Conservation (phyloP, 352 stramenopile species). For the Phytophthora sansomeana region DNA sequence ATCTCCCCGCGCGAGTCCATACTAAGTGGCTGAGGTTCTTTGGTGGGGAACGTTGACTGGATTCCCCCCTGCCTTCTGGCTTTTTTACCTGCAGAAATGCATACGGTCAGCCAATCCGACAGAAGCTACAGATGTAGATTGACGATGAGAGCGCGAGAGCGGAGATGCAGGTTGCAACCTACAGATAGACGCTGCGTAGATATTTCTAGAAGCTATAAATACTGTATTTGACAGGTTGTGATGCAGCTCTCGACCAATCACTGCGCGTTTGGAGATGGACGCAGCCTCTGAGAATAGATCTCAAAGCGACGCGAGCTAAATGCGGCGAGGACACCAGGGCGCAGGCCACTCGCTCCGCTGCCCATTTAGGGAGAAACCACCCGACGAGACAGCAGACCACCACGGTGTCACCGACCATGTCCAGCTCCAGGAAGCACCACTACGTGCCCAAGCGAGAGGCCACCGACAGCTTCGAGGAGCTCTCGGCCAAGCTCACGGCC, state of each 20-base stretch:
- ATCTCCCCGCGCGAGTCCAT: constrained; percentile 78
- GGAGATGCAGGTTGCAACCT: background rate
- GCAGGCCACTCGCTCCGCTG: background rate
- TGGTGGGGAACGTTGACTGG: constrained; percentile 22
- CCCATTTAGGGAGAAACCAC: constrained; percentile 38
- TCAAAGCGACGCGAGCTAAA: constrained; percentile 12
- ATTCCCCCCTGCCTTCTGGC: constrained; percentile 15
- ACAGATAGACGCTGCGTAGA: background rate
- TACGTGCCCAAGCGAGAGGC: constrained; percentile 66
- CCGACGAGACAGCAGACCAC: background rate
- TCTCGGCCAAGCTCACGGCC: constrained; percentile 86
- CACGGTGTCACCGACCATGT: constrained; percentile 32
- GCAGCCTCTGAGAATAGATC: constrained; percentile 8
- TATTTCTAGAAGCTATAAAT: background rate
- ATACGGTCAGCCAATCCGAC: background rate
- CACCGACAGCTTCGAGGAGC: constrained; percentile 79
- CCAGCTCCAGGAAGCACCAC: constrained; percentile 61
- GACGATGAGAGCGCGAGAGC: background rate
- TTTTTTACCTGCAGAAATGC: constrained; percentile 11
- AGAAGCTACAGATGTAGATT: background rate
- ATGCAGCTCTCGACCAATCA: background rate
- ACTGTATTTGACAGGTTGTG: background rate
- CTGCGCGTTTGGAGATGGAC: background rate
- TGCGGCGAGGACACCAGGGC: background rate
- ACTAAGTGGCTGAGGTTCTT: constrained; percentile 12